A percentile compares a stretch with the other conserved stretches of the same genome.
These are phyloP conservation scores for Geotrichum ghanense DNA, from an alignment of 805 yeast genomes.

Conservation along the genomic window DNA sequence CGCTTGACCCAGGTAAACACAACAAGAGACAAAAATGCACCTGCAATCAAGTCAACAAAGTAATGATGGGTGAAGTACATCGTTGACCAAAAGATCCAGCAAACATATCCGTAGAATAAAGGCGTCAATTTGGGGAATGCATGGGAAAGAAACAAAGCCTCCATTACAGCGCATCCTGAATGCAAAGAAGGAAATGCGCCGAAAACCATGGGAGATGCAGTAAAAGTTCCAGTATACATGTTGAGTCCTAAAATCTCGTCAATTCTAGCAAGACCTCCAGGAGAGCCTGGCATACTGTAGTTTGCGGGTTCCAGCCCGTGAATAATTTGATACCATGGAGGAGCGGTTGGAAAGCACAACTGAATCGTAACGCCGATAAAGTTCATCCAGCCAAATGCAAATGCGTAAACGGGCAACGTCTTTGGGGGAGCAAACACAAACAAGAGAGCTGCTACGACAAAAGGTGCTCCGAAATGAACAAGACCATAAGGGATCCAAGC, in stretches of 20 bases:
- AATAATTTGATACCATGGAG: conserved; percentile 89
- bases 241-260: conserved; percentile 70
- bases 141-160: conserved; percentile 74
- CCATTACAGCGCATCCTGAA: conserved; percentile 91
- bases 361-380: conserved; percentile 75
- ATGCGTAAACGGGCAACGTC: conserved; percentile 68
- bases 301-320: conserved; percentile 86
- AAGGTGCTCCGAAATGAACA: conserved; percentile 83
- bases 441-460: conserved; percentile 64
- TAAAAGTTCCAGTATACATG: conserved; percentile 71
- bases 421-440: conserved; percentile 91
- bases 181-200: conserved; percentile 86
- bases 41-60: conserved; percentile 88
- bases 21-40: conserved; percentile 67
- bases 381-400: conserved; percentile 94
- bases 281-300: conserved; percentile 84
- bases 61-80: conserved; percentile 97
- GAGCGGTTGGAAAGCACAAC: conserved; percentile 82
- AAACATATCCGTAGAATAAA: conserved; percentile 64
- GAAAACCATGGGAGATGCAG: conserved; percentile 82
- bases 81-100: conserved; percentile 97
- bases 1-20: conserved; percentile 63
- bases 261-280: conserved; percentile 89
- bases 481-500: conserved; percentile 97
- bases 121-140: conserved; percentile 63